phyloP scores from a whole-genome alignment of 371 early-diverging fungal species.

The Mortierella sp. region DNA sequence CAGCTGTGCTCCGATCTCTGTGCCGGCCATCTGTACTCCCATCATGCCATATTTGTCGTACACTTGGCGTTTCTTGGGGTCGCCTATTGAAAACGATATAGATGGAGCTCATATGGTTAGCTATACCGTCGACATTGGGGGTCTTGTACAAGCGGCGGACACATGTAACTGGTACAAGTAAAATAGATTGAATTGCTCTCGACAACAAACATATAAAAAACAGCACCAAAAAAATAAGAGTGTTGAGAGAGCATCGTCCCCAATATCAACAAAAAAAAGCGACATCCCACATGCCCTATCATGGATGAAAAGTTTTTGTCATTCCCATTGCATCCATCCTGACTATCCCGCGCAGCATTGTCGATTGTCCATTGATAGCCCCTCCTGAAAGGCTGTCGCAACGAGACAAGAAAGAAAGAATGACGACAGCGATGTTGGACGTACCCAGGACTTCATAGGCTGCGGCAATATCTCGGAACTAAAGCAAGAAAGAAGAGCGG shows the following conservation, averaged over 20 bases:
- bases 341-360: neutral
- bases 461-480: conserved; percentile 84
- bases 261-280: conserved; percentile 1
- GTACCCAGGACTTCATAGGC: conserved; percentile 85
- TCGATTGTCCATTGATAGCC: neutral
- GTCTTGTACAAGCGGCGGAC: neutral
- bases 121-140: neutral
- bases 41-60: conserved; percentile 94
- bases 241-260: conserved; percentile 11
- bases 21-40: conserved; percentile 87
- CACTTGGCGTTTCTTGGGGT: conserved; percentile 84
- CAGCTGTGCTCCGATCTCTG: conserved; percentile 79
- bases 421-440: neutral
- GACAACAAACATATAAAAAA: neutral
- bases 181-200: conserved; percentile 24
- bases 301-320: neutral
- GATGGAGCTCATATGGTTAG: neutral
- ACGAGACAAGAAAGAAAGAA: neutral
- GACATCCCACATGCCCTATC: conserved; percentile 3
- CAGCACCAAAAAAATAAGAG: conserved; percentile 8
- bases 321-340: neutral
- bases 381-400: neutral
- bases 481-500: conserved; percentile 4
- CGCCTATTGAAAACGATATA: conserved; percentile 57
- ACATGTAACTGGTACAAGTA: conserved; percentile 9